Evolutionary conservation across 257 asterid species (phyloP).

Genomic region (Nicotiana otophora): DNA sequence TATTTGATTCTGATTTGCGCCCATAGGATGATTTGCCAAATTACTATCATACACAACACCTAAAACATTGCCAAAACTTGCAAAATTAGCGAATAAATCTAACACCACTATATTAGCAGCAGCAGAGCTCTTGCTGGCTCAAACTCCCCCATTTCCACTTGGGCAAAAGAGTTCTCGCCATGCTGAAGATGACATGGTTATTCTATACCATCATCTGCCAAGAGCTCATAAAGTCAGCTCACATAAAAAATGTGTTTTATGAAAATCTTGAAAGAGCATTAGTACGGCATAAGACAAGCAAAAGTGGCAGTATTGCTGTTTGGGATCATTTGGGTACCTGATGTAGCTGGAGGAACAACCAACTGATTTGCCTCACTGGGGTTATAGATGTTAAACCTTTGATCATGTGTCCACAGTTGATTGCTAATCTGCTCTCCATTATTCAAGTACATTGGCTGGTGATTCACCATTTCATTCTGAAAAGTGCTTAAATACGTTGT

Average conservation of each 20-base stretch:
- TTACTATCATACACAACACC: constrained; percentile 54
- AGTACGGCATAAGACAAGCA: constrained; percentile 23
- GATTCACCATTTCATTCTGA: constrained; percentile 20
- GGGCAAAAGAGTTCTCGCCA: constrained; percentile 84
- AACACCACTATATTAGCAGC: constrained; percentile 29
- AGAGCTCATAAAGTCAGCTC: constrained; percentile 49
- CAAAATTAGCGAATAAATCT: constrained; percentile 36
- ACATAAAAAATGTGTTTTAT: constrained; percentile 17
- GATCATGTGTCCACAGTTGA: constrained; percentile 49
- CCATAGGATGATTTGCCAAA: constrained; percentile 38
- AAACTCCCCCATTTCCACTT: constrained; percentile 85
- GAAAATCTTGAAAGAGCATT: constrained; percentile 11
- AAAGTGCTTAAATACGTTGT: constrained; percentile 4
- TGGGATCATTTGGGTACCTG: constrained; percentile 63
- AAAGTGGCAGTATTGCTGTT: constrained; percentile 21
- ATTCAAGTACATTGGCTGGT: constrained; percentile 31
- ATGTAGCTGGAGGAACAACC: constrained; percentile 27
- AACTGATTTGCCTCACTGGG: constrained; percentile 37
- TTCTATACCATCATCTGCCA: constrained; percentile 67
- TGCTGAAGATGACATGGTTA: constrained; percentile 34
- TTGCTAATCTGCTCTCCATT: constrained; percentile 22
- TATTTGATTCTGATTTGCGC: constrained; percentile 44
- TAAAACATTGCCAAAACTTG: constrained; percentile 47
- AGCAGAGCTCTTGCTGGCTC: constrained; percentile 83
- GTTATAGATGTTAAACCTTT: constrained; percentile 28